Conservation (phyloP, 257 asterid species). For the Ballota nigra region DNA sequence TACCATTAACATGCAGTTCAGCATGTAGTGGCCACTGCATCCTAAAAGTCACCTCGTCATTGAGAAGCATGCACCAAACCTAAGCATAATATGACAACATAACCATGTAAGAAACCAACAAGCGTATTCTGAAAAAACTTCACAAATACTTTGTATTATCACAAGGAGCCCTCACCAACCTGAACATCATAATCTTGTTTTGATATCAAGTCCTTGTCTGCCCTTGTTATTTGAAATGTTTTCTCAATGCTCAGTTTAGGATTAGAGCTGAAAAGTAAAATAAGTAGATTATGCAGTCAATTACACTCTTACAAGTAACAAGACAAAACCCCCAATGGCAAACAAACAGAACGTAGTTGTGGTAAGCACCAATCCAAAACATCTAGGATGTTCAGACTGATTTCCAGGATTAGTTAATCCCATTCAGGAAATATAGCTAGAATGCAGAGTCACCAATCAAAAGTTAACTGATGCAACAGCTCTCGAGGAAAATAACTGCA, state of each 20-base stretch:
- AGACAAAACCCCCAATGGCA: constrained; percentile 29
- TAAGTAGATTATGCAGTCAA: constrained; percentile 10
- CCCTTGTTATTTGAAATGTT: constrained; percentile 83
- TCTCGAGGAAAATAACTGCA: neutral
- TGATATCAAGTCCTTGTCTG: constrained; percentile 77
- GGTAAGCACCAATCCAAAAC: constrained; percentile 24
- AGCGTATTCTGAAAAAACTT: constrained; percentile 8
- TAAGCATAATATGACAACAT: constrained; percentile 27
- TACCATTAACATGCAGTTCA: constrained; percentile 94
- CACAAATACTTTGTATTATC: constrained; percentile 10
- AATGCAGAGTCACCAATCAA: constrained; percentile 22
- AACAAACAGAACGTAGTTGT: constrained; percentile 7
- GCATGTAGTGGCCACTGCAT: constrained; percentile 99
- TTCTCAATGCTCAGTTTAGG: constrained; percentile 88
- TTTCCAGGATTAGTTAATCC: constrained; percentile 4
- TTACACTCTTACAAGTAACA: constrained; percentile 7
- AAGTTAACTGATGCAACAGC: constrained; percentile 1
- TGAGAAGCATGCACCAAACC: constrained; percentile 99
- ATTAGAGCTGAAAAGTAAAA: constrained; percentile 52
- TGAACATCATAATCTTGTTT: constrained; percentile 88
- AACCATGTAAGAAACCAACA: neutral
- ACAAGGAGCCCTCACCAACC: constrained; percentile 50
- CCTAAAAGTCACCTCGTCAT: constrained; percentile 94
- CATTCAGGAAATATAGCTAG: neutral
- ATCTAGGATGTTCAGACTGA: neutral